Base-by-base conservation (phyloP, 2,329 filamentous ascomycete genomes). In the Leptographium wingfieldii region DNA sequence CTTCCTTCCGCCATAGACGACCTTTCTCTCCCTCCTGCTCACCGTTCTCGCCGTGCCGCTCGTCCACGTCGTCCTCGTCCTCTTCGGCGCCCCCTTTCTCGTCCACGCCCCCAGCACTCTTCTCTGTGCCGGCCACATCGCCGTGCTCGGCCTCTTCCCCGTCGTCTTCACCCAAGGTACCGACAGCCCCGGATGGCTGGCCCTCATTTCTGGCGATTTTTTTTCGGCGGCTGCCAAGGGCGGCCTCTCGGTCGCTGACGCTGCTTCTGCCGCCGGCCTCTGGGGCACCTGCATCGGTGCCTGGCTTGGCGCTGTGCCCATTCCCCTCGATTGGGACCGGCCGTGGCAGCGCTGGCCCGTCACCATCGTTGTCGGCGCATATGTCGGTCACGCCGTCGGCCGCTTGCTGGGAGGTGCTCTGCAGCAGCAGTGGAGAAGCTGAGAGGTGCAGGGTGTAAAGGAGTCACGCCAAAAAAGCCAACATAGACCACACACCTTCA, bases 271-370 rank as follows among this genome's bases (percentile, higher is more conserved):
- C 0, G 92, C 91, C 3, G 90, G 84, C 1, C 79, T 90, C 11
- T 72, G 92, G n/a, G 94, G 94, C 5, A 85, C 84, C 0, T 76
- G 87, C 31, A 67, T 92, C 1, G 94, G 94, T 6, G 90, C 90
- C 49, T 97, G 94, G 94, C 75, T 96, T 51, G 94, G 94, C 3
- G 94, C 94, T 9, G 84, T 97, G 58, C 94, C 95, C 0, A 97
- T 99, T 66, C 94, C 94, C 2, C 76, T 99, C 65, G 94, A 99
- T 71, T 97, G 92, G 92, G 94, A 99, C 71, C 85, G 94, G n/a
- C 91, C 95, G 67, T 99, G 94, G 94, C 94, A 99, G 81, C 89
- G 87, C 72, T 99, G 92, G 88, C 94, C 94, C 0, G 86, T 97
- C 55, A 99, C 94, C 0, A 88, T 99, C 61, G 74, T 97, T 5